Conservation (phyloP, 164 flowering plant genomes). For the Annona squamosa region DNA sequence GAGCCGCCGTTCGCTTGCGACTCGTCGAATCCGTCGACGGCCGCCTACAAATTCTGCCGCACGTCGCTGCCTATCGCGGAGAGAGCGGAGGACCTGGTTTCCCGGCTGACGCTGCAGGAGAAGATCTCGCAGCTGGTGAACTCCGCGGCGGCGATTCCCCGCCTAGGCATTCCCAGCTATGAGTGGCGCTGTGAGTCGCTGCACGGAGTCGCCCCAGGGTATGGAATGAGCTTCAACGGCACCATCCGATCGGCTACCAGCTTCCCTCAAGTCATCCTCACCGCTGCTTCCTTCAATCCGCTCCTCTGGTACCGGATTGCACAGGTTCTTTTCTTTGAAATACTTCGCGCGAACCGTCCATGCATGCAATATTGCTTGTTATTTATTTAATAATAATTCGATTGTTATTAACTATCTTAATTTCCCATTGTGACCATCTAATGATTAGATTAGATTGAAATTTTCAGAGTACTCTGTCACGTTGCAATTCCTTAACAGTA, state of each 20-base stretch:
- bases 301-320: conserved; percentile 76
- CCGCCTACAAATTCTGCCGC: conserved; percentile 48
- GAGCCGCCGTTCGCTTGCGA: conserved; percentile 65
- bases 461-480: too few relatives aligned
- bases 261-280: conserved; percentile 86
- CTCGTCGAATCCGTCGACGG: conserved; percentile 36
- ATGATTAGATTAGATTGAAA: too few relatives aligned
- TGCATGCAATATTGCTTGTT: too few relatives aligned
- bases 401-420: too few relatives aligned
- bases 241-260: conserved; percentile 55
- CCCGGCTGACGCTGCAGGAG: conserved; percentile 78
- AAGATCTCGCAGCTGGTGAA: conserved; percentile 70
- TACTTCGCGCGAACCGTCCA: too few relatives aligned
- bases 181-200: conserved; percentile 90
- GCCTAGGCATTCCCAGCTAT: conserved; percentile 75
- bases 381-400: too few relatives aligned
- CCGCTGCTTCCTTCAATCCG: conserved; percentile 69
- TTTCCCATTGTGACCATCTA: too few relatives aligned
- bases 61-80: conserved; percentile 35
- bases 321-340: conserved; percentile 25
- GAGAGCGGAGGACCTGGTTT: conserved; percentile 58
- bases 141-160: conserved; percentile 52
- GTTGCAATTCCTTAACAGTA: too few relatives aligned
- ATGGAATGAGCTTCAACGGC: conserved; percentile 45
- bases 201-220: conserved; percentile 59